Evolutionary conservation across 768 basidiomycete species (phyloP).

Genomic region (Suillus bovinus): DNA sequence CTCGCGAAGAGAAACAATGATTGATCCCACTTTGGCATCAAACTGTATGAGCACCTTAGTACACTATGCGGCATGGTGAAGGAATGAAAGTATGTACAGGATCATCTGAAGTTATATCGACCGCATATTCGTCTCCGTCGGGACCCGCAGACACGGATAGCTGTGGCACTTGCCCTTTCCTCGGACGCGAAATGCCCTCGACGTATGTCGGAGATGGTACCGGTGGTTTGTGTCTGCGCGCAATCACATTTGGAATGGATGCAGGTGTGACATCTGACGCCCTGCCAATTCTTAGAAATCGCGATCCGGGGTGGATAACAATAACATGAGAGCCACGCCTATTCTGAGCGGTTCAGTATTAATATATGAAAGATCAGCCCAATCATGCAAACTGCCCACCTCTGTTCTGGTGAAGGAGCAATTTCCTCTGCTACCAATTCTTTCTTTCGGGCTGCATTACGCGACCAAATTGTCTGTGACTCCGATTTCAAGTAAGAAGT

Average conservation of each 20-base stretch:
- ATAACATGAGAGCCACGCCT: constrained; percentile 79
- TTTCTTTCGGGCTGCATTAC: constrained; percentile 59
- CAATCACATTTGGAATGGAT: constrained; percentile 69
- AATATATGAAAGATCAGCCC: constrained; percentile 16
- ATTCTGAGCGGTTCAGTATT: constrained; percentile 32
- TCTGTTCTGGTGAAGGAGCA: constrained; percentile 42
- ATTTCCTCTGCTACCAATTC: constrained; percentile 46
- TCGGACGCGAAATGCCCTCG: constrained; percentile 57
- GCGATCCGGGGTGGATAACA: constrained; percentile 79
- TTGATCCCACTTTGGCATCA: constrained; percentile 71
- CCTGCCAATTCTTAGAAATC: constrained; percentile 69
- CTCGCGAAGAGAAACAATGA: constrained; percentile 72
- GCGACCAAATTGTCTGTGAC: constrained; percentile 69
- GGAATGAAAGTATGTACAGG: constrained; percentile 45
- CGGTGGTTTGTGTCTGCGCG: constrained; percentile 55
- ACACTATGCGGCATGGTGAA: neutral
- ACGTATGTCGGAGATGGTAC: constrained; percentile 45
- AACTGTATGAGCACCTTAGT: constrained; percentile 46
- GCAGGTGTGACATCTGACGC: constrained; percentile 78
- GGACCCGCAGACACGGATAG: constrained; percentile 24
- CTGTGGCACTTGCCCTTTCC: constrained; percentile 31
- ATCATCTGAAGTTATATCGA: constrained; percentile 53
- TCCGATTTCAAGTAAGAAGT: constrained; percentile 80
- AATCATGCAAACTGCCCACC: constrained; percentile 34
- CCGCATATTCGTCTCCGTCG: constrained; percentile 52